Evolutionary conservation across 352 stramenopile genomes (phyloP).

Genomic region (Phytophthora sansomeana): DNA sequence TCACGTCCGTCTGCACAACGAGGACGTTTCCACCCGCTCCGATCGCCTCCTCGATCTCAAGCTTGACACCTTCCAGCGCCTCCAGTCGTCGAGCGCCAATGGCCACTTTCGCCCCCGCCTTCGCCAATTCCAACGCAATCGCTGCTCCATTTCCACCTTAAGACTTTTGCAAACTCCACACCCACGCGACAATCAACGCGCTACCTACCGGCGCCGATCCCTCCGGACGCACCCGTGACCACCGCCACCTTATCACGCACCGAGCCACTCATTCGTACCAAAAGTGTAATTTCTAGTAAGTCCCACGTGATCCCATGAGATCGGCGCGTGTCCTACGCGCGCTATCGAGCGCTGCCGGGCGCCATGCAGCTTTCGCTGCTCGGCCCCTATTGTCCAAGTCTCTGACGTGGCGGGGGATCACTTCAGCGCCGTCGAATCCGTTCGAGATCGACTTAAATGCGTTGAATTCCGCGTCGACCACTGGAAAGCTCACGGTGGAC

Average conservation of each 20-base stretch:
- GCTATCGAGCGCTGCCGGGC: conserved; percentile 6
- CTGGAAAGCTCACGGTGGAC: conserved; percentile 17
- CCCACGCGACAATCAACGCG: too few species aligned
- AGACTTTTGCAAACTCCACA: background rate
- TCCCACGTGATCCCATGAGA: conserved; percentile 4
- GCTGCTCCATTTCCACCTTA: conserved; percentile 18
- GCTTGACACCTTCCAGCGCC: conserved; percentile 47
- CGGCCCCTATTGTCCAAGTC: background rate
- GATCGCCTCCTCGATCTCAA: conserved; percentile 33
- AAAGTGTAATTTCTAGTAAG: background rate
- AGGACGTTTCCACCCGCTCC: conserved; percentile 38
- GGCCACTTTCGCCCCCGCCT: conserved; percentile 77
- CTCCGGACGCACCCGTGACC: conserved; percentile 90
- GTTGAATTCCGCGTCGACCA: conserved; percentile 13
- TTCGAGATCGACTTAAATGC: conserved; percentile 66
- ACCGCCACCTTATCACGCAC: conserved; percentile 84
- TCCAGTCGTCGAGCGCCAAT: conserved; percentile 77
- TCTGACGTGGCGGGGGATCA: conserved; percentile 7
- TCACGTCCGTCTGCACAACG: conserved; percentile 64
- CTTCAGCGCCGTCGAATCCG: conserved; percentile 35
- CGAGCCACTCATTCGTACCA: conserved; percentile 6
- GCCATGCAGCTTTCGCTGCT: background rate
- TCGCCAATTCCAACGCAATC: conserved; percentile 74
- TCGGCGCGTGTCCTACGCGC: conserved; percentile 6
- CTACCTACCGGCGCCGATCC: conserved; percentile 73